Conservation (phyloP, 1,284 basidiomycete genomes). For the Psilocybe mexicana region DNA sequence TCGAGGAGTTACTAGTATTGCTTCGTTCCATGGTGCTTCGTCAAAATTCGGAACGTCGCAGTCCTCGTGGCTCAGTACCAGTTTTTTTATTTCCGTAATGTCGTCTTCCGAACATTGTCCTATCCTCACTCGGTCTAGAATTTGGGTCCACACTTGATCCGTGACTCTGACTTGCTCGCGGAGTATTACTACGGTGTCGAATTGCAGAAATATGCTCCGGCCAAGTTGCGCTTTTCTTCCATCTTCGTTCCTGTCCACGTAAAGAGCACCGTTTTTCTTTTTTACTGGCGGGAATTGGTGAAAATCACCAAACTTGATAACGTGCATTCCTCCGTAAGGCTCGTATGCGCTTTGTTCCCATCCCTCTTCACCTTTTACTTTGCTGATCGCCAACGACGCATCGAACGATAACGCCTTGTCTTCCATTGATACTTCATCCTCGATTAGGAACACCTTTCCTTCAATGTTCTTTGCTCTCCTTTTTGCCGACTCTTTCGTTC, state of each 20-base stretch:
- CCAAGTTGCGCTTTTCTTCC: conserved; percentile 18
- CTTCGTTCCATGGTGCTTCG: conserved; percentile 25
- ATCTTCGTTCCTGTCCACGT: conserved; percentile 11
- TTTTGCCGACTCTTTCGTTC: background rate
- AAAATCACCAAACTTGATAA: conserved; percentile 37
- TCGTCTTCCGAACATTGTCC: conserved; percentile 29
- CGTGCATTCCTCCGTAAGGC: conserved; percentile 25
- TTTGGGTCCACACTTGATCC: background rate
- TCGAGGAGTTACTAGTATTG: conserved; percentile 35
- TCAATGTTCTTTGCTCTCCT: conserved; percentile 14
- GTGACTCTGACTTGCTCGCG: background rate
- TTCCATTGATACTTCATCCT: conserved; percentile 35
- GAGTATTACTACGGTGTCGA: conserved; percentile 32
- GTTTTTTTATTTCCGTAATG: conserved; percentile 22
- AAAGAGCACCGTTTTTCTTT: conserved; percentile 23
- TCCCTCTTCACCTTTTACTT: background rate
- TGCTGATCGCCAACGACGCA: background rate
- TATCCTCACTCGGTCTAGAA: conserved; percentile 24
- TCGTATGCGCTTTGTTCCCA: background rate
- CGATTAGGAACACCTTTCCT: conserved; percentile 18
- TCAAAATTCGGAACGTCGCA: conserved; percentile 20
- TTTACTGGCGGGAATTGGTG: conserved; percentile 41
- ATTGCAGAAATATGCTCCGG: conserved; percentile 29
- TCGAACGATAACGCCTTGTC: conserved; percentile 12
- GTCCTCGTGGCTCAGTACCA: conserved; percentile 23